Evolutionary conservation across 805 yeast species (phyloP), one percentile per base, ranked within the genome.

Genomic region (Yamadazyma tumulicola): DNA sequence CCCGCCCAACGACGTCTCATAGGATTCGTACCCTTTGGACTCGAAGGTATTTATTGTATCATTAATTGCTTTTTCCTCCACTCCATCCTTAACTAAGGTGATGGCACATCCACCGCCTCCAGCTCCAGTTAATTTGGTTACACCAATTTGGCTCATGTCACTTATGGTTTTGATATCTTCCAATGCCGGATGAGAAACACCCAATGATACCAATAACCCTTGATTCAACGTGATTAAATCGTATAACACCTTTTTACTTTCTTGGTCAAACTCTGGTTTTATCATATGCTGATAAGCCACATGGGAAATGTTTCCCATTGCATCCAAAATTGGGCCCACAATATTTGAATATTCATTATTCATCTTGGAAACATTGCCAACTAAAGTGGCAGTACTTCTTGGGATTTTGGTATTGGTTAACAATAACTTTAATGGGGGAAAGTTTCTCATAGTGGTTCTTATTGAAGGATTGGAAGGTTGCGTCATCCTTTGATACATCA

Each of bases 41-140:
- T 53, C 54, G 31, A 74, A 69, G 37, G 59, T 61, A 1, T 35
- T 26, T 4, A 57, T 54, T 15, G 71, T 68, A 4, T 59, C 52
- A 8, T 64, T 55, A 6, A 74, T 54, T 3, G 53, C 57, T 2
- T 46, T 54, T 13, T 57, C 66, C 1, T 48, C 47, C 1, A 56
- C 60, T 2, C 63, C 67, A 26, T 73, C 77, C 31, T 74, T 64
- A 11, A 89, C 67, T 24, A 93, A 61, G 0, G 97, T 93, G 37
- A 93, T 82, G 8, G 97, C 95, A 67, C 98, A 93, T 2, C 98
- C 98, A 32, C 98, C 98, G 14, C 98, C 98, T 22, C 98, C 98
- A 0, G 98, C 98, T 26, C 98, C 98, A 0, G 98, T 93, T 35
- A 93, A 72, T 57, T 93, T 93, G 0, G 98, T 91, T 38, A 83